Conservation (phyloP, 768 basidiomycete species). For the Boletus sp. region DNA sequence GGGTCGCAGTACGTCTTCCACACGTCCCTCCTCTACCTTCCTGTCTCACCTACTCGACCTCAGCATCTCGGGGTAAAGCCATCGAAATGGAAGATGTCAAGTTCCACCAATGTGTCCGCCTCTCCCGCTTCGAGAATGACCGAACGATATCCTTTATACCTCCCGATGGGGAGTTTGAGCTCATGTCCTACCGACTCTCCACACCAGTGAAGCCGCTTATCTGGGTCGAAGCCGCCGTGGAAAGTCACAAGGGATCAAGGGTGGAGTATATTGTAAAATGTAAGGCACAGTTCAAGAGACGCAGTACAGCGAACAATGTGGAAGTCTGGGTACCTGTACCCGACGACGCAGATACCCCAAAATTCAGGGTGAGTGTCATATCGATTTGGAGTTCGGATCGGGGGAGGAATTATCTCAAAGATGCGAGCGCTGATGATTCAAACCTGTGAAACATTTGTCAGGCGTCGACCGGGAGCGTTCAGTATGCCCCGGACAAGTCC, state of each 20-base stretch:
- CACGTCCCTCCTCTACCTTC: not conserved
- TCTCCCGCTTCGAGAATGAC: slow-evolving; percentile 97
- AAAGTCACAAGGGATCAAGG: slow-evolving; percentile 88
- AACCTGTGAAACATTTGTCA: slow-evolving; percentile 27
- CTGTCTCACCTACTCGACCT: not conserved
- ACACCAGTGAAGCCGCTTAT: slow-evolving; percentile 96
- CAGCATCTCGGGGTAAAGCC: slow-evolving; percentile 76
- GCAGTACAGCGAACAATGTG: slow-evolving; percentile 96
- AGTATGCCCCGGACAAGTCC: slow-evolving; percentile 96
- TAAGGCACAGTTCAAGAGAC: slow-evolving; percentile 95
- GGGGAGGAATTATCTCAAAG: not conserved
- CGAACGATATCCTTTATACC: slow-evolving; percentile 99
- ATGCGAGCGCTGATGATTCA: not conserved
- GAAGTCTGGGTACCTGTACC: slow-evolving; percentile 99
- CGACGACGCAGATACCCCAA: slow-evolving; percentile 96
- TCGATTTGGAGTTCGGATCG: not conserved
- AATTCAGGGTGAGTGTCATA: slow-evolving; percentile 70
- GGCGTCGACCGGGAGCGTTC: slow-evolving; percentile 94
- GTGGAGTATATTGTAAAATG: slow-evolving; percentile 96
- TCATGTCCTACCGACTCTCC: slow-evolving; percentile 96
- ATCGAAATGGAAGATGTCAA: slow-evolving; percentile 99
- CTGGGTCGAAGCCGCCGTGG: slow-evolving; percentile 92
- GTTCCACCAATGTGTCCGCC: slow-evolving; percentile 98
- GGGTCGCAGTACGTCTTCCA: slow-evolving; percentile 70
- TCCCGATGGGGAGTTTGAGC: slow-evolving; percentile 97